A percentile compares a stretch with the other conserved stretches of the same genome.
These are phyloP conservation scores for Phaeosphaeria sp. DNA, from an alignment of 2,329 filamentous ascomycete species.

Conservation along the genomic window DNA sequence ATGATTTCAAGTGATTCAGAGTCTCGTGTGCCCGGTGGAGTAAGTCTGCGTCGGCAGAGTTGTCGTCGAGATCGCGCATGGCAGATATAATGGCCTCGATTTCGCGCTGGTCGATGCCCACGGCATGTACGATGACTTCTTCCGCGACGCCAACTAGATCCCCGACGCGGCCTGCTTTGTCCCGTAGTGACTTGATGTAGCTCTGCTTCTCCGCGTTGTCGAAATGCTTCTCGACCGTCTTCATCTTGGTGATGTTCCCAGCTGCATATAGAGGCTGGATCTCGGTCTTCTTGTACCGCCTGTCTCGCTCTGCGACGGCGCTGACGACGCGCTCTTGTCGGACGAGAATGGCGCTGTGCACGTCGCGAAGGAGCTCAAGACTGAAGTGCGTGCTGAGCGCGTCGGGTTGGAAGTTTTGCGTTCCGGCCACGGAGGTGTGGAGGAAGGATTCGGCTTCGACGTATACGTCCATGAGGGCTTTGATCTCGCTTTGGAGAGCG, in stretches of 20 bases:
- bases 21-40: conserved; percentile 36
- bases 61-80: conserved; percentile 46
- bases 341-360: conserved; percentile 58
- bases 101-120: conserved; percentile 60
- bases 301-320: conserved; percentile 61
- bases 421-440: conserved; percentile 29
- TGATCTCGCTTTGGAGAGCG: conserved; percentile 58
- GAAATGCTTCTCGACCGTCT: conserved; percentile 52
- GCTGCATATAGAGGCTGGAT: conserved; percentile 59
- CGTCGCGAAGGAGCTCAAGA: conserved; percentile 46
- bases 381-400: conserved; percentile 26
- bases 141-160: conserved; percentile 60
- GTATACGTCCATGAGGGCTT: conserved; percentile 56
- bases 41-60: conserved; percentile 28
- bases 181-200: conserved; percentile 56
- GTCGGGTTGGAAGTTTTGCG: conserved; percentile 25
- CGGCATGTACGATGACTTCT: conserved; percentile 57
- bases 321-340: conserved; percentile 58
- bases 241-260: conserved; percentile 60
- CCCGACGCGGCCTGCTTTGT: conserved; percentile 58
- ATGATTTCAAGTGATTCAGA: conserved; percentile 45
- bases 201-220: conserved; percentile 61
- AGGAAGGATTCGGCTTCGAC: conserved; percentile 42
- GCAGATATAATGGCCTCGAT: conserved; percentile 57
- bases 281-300: conserved; percentile 62